Evolutionary conservation across 2,329 filamentous ascomycete species (phyloP), one percentile per base, ranked within the genome.

Genomic region (Apiospora malaysiana): DNA sequence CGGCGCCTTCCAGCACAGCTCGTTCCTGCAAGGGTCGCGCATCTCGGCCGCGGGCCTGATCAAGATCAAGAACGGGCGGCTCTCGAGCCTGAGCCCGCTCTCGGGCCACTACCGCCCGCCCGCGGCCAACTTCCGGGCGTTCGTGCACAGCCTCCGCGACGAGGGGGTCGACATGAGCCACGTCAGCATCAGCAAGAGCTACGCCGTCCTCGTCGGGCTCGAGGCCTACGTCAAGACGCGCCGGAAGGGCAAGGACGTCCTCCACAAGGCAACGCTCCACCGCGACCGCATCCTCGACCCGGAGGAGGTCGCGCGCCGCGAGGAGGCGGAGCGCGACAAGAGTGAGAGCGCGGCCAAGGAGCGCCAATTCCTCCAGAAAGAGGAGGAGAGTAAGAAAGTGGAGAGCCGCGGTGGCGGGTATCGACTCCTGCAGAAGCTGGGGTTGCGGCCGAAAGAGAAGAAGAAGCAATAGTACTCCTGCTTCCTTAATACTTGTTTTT

Each of bases 1-100:
- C 4, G 95, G 95, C 14, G 90, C 93, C 5, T 98, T 98, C 77
- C 95, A 97, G 77, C 95, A 97, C 81, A 95, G 92, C 16, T 96
- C 93, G 0, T 97, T 98, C 77, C 85, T 97, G 1, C 93, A 95
- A 73, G 95, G 94, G 32, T 88, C 91, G 12, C 90, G 94, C 16
- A 94, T 97, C 69, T 90, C 91, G 0, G 91, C 94, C 0, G 95
- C 95, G 4, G 95, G 95, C 0, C 84, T 95, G 37, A 94, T 97
- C 79, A 94, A 93, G 79, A 91, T 97, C 78, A 94, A 94, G 78
- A 86, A 94, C 75, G 95, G 95, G 1, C 89, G 92, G 42, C 80
- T 97, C n/a, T 86, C 88, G 1, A 91, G 90, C 68, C 84, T 97
- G 10, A 93, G 91, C 4, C 94, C 88, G 2, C 82, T 90, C 0